Base-by-base conservation (phyloP, 2,329 filamentous ascomycete species). In the Colletotrichum sp. region DNA sequence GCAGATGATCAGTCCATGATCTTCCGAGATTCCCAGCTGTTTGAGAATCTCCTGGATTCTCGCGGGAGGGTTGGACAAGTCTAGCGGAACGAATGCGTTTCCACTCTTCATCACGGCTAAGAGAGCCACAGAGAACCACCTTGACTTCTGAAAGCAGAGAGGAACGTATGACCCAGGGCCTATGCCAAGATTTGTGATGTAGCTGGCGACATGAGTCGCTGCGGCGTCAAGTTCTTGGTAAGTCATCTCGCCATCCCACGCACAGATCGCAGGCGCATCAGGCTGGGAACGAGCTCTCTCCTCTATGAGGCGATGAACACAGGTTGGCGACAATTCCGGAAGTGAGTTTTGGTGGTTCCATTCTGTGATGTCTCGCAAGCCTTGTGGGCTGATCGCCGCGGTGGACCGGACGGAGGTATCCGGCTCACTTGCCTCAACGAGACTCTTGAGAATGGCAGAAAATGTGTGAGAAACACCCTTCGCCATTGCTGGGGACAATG, bases 71-170 rank as follows among this genome's bases (percentile, higher is more conserved):
- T 76, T 74, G 0, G 65, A 49, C 5, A 79, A 78, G 55, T 84
- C 83, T 15, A 84, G 69, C 5, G 80, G 80, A 1, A 81, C 81
- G 36, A 83, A 82, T 1, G 80, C 81, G 8, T 80, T 82, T 6
- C 84, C 84, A 6, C 83, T 76, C 66, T 83, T 84, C 71, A 84
- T 78, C 10, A 84, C 71, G 3, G 78, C 83, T 0, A 85, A 44
- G 24, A 84, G 80, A 3, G 79, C 80, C 2, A 84, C 78, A 1
- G 81, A 63, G 21, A 78, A 78, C 79, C 78, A 80, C 4, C 32
- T 77, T 3, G 80, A 82, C 69, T 83, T 84, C 13, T 82, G 79
- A 16, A 81, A 80, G 49, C 78, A 82, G 4, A 84, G 67, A 1
- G 79, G 79, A 1, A 84, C 73, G 16, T 78, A 76, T 5, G 74